Evolutionary conservation across 1,284 basidiomycete species (phyloP), one percentile per base, ranked within the genome.

Genomic region (Leccinum griseonigrum): DNA sequence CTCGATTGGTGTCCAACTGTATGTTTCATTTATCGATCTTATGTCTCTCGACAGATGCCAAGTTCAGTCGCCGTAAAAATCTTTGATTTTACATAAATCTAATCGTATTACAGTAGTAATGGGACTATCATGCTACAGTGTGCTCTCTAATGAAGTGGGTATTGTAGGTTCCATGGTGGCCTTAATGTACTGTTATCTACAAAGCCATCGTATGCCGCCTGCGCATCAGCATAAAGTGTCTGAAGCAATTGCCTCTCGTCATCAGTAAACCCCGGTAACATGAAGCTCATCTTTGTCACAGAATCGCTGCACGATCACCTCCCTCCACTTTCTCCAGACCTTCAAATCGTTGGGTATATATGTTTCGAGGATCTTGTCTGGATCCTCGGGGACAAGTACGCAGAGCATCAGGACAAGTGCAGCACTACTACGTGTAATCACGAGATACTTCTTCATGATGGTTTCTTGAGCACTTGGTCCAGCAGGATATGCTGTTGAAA

Each of bases 301-400:
- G 1, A 72, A 48, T 29, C 58, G 64, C 4, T 58, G 11, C 36
- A 59, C 13, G 5, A 70, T 34, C 13, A 52, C 57, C 10, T 61
- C 57, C 57, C 70, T 70, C 66, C 68, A 71, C 43, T 11, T 55
- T 46, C 5, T 63, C 70, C 69, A 70, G 16, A 71, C 70, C 46
- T 60, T 71, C n/a, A 70, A 69, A 28, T 70, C 69, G 18, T 70
- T 70, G 1, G 70, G 68, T 18, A 71, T 50, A 28, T 68, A 60
- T 54, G 65, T 60, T 2, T 71, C 64, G 1, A 72, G 60, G n/a
- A 71, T 56, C 46, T 64, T 70, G 18, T 31, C 50, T 0, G 68
- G 71, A 13, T 70, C 62, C 18, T 60, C 60, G 2, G 68, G 63
- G n/a, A 61, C 43, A 18, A 72, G 59, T 13, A 63, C 58, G 18